Base-by-base conservation (phyloP, 768 basidiomycete species). In the Roridomyces roridus region DNA sequence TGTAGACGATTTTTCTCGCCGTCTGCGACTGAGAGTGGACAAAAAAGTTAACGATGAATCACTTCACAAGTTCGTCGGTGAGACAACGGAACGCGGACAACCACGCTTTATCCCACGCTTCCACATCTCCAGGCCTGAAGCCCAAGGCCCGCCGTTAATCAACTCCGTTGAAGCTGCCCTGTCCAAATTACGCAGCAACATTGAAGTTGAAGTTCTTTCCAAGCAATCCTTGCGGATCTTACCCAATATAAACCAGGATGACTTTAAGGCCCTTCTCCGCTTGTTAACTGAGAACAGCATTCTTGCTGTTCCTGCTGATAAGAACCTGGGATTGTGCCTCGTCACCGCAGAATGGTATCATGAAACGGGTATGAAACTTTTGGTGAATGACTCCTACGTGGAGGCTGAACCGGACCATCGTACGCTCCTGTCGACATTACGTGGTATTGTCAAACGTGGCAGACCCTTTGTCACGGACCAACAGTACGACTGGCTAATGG, bases 291-390 rank as follows among this genome's bases (percentile, higher is more conserved):
- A 58, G 46, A 47, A 58, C 25, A 43, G 47, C 28, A 35, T 62
- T 10, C 25, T 62, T n/a, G 60, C 60, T 24, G 56, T 62, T 23
- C 60, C 60, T 7, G 55, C 56, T 4, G 60, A 62, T 25, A 62
- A 62, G 51, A 62, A 62, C 51, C 24, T 62, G 6, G 60, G 60
- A 18, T 29, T 62, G 9, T 62, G 60, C 45, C 43, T 61, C 20
- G 60, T 61, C 18, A 56, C 55, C 1, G 11, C 55, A 11, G 49
- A 56, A 10, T 61, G 60, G 60, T 61, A 61, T n/a, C 43, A 57
- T 23, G 21, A 51, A 3, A 50, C 43, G 21, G 60, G 35, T 15
- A 29, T 57, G 0, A 61, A 57, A 46, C 60, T 61, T 8, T 24
- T 61, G 39, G 49, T 46, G 20, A 61, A 61, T 39, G 31, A 48